These are phyloP conservation scores for Yarrowia osloensis DNA, from an alignment of 805 yeast genomes.

Conservation along the genomic window DNA sequence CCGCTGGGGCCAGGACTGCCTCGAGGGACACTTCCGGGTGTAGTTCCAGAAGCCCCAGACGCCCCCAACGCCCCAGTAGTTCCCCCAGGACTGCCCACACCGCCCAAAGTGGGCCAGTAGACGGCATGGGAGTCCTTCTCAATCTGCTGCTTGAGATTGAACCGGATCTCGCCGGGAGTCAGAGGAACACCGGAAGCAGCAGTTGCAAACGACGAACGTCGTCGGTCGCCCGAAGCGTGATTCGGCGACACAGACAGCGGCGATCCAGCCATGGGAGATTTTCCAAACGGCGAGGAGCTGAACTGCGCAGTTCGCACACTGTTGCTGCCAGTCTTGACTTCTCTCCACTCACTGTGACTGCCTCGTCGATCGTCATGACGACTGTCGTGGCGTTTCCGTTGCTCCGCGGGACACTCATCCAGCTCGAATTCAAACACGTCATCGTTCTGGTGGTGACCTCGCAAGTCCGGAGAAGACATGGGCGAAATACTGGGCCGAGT, in stretches of 20 bases:
- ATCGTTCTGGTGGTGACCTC: conserved; percentile 1
- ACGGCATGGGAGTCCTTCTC: conserved; percentile 10
- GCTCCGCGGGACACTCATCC: conserved; percentile 28
- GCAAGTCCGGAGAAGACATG: neutral
- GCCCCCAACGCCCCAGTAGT: neutral
- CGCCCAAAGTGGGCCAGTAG: conserved; percentile 19
- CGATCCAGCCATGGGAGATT: conserved; percentile 3
- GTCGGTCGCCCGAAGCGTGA: neutral
- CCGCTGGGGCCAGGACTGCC: conserved; percentile 8
- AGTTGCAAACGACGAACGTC: conserved; percentile 14
- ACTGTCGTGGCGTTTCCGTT: neutral
- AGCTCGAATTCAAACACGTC: conserved; percentile 31
- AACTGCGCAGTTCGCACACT: neutral
- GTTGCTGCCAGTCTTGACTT: neutral
- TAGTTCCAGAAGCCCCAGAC: no score
- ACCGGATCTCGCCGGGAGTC: neutral
- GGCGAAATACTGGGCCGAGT: conserved; percentile 7
- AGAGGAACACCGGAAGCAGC: conserved; percentile 11
- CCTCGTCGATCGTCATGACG: neutral
- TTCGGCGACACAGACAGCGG: conserved; percentile 5
- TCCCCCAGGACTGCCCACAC: neutral
- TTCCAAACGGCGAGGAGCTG: neutral
- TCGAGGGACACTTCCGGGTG: neutral
- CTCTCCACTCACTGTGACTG: conserved; percentile 11
- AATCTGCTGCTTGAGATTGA: conserved; percentile 13